These are phyloP conservation scores for Diaporthe velutina DNA, from an alignment of 2,329 filamentous ascomycete genomes.

Conservation along the genomic window DNA sequence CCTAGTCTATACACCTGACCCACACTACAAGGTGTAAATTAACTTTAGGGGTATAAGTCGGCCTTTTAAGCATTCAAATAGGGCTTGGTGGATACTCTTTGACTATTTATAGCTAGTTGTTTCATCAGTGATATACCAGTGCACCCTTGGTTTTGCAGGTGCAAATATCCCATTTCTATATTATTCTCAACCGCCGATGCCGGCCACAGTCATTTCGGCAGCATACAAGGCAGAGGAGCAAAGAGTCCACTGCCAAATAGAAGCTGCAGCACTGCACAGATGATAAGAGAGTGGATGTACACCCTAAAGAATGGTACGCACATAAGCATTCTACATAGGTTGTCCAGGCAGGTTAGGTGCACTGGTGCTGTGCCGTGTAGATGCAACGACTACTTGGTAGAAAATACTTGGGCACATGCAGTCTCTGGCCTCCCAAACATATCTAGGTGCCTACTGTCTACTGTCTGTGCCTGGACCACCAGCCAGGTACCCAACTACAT, in stretches of 20 bases:
- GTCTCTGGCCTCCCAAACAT: background rate
- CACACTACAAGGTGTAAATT: no score
- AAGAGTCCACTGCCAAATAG: background rate
- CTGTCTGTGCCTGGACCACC: background rate
- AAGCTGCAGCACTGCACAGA: background rate
- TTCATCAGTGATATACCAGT: no score
- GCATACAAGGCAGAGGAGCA: background rate
- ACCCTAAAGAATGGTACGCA: background rate
- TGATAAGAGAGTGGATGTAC: background rate
- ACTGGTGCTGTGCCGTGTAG: background rate
- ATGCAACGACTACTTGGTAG: background rate
- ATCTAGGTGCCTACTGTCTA: no score
- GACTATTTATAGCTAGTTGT: no score
- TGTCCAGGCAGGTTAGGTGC: background rate
- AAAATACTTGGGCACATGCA: background rate
- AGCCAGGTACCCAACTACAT: background rate
- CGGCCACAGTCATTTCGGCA: background rate
- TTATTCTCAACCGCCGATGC: background rate
- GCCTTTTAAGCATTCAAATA: no score
- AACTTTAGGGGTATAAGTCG: no score
- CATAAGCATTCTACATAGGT: no score
- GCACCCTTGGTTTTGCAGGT: no score
- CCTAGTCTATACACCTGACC: no score
- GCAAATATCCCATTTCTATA: no score
- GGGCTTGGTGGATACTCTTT: no score